phyloP scores from a whole-genome alignment of 148 eudicot species.

The Drosera capensis region DNA sequence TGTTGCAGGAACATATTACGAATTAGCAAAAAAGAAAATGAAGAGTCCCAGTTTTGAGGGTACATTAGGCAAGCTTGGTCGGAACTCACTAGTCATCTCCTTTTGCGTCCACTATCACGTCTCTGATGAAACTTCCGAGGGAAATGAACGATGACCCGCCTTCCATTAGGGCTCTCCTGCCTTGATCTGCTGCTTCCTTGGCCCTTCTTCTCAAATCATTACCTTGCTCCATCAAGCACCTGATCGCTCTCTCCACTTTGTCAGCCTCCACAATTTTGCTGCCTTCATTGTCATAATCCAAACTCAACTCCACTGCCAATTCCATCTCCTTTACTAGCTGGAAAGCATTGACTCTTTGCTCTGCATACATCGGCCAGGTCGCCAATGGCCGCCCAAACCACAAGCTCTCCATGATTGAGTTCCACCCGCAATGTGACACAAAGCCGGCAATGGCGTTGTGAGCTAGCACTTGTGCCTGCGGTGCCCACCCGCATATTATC shows the following conservation, averaged over 20 bases:
- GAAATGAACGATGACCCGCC: conserved; percentile 7
- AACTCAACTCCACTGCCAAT: conserved; percentile 7
- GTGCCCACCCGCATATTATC: conserved; percentile 18
- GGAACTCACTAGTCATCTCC: too few species aligned
- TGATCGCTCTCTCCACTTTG: conserved; percentile 4
- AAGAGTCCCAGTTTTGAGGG: too few species aligned
- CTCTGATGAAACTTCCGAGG: conserved; percentile 1
- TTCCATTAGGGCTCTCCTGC: not conserved
- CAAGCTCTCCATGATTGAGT: conserved; percentile 11
- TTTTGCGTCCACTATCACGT: not conserved
- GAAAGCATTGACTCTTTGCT: conserved; percentile 12
- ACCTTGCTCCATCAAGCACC: conserved; percentile 1
- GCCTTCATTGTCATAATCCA: not conserved
- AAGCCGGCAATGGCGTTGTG: conserved; percentile 1
- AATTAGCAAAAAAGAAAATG: too few species aligned
- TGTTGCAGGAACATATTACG: too few species aligned
- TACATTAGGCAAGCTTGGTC: too few species aligned
- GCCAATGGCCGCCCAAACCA: conserved; percentile 10
- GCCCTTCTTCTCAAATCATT: conserved; percentile 3
- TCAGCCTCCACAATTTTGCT: conserved; percentile 1
- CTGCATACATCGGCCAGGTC: conserved; percentile 14
- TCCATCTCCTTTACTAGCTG: conserved; percentile 10
- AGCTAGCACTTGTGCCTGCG: conserved; percentile 3
- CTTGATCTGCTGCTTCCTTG: conserved; percentile 2
- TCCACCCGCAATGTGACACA: conserved; percentile 17